Conservation (phyloP, 345 rosid species). For the Citrus medica region DNA sequence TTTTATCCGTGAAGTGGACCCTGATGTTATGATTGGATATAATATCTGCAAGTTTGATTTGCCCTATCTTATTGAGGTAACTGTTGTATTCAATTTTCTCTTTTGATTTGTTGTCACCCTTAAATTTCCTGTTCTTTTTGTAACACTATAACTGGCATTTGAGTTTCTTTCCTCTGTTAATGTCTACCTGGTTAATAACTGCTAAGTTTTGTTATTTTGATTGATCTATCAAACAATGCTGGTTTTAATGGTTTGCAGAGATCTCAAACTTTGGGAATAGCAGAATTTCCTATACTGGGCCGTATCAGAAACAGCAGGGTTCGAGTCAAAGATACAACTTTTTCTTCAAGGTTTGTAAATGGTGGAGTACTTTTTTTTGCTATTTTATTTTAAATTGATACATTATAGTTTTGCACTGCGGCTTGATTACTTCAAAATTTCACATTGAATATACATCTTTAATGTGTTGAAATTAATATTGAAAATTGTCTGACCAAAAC, state of each 20-base stretch:
- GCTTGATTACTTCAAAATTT: neutral
- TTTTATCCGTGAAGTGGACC: slow-evolving; percentile 83
- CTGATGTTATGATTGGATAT: slow-evolving; percentile 95
- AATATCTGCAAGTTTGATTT: slow-evolving; percentile 98
- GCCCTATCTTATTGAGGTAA: slow-evolving; percentile 97
- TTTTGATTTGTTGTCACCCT: neutral
- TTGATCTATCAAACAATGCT: slow-evolving; percentile 5
- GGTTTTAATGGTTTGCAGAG: slow-evolving; percentile 46
- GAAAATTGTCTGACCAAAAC: neutral
- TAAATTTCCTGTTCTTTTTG: slow-evolving; percentile 3
- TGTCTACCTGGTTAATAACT: slow-evolving; percentile 1
- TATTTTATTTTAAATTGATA: neutral
- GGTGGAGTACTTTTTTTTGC: neutral
- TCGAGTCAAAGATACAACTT: slow-evolving; percentile 80
- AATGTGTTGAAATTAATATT: neutral
- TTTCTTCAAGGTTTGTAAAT: slow-evolving; percentile 74
- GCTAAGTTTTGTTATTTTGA: neutral
- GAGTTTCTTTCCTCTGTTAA: slow-evolving; percentile 4
- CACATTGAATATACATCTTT: neutral
- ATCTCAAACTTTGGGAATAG: slow-evolving; percentile 79
- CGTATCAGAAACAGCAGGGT: slow-evolving; percentile 86
- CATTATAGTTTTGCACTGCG: neutral
- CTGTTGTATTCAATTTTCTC: slow-evolving; percentile 12
- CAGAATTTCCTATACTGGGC: slow-evolving; percentile 86
- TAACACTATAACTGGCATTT: neutral